Evolutionary conservation across 108 stramenopile genomes (phyloP).

Genomic region (Schizochytrium sp.): DNA sequence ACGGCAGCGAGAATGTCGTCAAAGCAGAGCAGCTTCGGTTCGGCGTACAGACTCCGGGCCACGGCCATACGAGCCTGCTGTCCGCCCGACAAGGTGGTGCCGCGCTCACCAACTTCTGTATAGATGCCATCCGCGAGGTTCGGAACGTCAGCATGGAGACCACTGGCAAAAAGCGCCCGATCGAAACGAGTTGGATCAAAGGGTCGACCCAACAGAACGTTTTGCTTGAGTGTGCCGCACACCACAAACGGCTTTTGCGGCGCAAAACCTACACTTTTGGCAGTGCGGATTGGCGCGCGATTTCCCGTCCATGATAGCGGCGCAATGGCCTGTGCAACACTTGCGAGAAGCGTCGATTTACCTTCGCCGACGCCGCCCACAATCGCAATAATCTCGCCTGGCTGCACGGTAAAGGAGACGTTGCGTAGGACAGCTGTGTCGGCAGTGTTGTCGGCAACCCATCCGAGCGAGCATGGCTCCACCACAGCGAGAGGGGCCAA

Average conservation of each 20-base stretch:
- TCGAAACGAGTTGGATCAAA: background rate
- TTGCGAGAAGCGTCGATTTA: background rate
- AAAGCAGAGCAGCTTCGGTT: constrained; percentile 47
- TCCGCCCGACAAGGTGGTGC: constrained; percentile 31
- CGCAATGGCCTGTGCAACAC: background rate
- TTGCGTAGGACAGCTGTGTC: background rate
- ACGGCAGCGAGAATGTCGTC: constrained; percentile 93
- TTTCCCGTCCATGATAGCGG: background rate
- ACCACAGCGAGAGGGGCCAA: background rate
- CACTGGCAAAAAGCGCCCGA: background rate
- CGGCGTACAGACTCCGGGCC: constrained; percentile 35
- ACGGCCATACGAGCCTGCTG: constrained; percentile 25
- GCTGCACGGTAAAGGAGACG: background rate
- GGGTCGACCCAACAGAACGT: constrained; percentile 12
- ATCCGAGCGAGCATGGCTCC: background rate
- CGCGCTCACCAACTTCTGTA: constrained; percentile 36
- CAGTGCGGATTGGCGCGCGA: too few relatives aligned
- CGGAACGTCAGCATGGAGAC: constrained; percentile 17
- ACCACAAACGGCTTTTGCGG: constrained; percentile 10
- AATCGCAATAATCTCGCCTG: background rate
- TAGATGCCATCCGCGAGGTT: background rate
- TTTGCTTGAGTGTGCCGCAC: constrained; percentile 13
- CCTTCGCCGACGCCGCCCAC: background rate
- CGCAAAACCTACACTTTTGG: background rate
- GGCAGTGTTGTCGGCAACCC: background rate